Conservation (phyloP, 805 yeast genomes). For the Spathaspora gorwiae region DNA sequence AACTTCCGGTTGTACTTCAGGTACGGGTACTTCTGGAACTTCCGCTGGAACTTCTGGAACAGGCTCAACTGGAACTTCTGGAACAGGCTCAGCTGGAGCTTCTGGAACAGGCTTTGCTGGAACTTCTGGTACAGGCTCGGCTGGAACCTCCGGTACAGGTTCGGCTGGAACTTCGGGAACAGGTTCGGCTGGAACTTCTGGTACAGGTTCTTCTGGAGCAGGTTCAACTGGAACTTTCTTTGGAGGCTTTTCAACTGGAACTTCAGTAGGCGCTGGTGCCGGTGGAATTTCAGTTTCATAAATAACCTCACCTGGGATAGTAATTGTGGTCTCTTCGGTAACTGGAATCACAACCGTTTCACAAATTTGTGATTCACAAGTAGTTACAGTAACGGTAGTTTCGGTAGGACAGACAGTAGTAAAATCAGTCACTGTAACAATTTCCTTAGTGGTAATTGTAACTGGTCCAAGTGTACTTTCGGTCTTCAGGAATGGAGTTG, state of each 20-base stretch:
- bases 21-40: neutral
- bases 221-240: neutral
- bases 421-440: constrained; percentile 42
- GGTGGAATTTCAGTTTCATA: neutral
- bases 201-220: neutral
- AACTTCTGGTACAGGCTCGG: neutral
- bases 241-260: constrained; percentile 1
- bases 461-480: too few relatives aligned
- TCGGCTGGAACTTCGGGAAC: neutral
- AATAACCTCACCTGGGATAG: constrained; percentile 66
- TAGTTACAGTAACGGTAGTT: constrained; percentile 57
- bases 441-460: constrained; percentile 22
- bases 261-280: constrained; percentile 1
- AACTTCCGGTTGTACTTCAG: too few relatives aligned
- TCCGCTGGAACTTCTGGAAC: neutral
- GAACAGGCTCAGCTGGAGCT: neutral
- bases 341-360: constrained; percentile 52
- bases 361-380: constrained; percentile 16
- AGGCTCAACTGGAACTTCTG: neutral
- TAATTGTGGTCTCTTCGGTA: constrained; percentile 68
- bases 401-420: constrained; percentile 71
- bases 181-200: neutral
- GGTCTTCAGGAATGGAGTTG: too few relatives aligned
- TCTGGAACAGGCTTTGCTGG: neutral
- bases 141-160: neutral